phyloP scores from a whole-genome alignment of 352 stramenopile species.

The Globisporangium middletonii region DNA sequence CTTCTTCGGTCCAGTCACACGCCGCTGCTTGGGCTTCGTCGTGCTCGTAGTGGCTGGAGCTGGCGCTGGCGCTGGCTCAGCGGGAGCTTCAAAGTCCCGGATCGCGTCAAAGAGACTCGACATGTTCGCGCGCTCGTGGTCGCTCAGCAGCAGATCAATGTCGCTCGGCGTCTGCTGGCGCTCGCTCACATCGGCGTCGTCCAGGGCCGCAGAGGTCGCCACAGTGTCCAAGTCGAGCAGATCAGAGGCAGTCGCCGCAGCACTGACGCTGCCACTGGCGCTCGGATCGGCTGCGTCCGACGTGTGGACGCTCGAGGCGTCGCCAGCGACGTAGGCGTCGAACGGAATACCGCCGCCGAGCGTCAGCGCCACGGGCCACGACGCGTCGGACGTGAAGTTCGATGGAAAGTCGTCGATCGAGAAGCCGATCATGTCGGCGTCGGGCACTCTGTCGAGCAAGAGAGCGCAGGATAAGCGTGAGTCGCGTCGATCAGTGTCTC shows the following conservation, averaged over 20 bases:
- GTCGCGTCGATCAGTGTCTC: too few relatives aligned
- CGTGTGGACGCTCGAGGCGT: background rate
- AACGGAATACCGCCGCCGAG: slow-evolving; percentile 14
- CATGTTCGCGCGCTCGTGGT: slow-evolving; percentile 57
- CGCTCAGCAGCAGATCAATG: slow-evolving; percentile 52
- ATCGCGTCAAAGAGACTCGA: slow-evolving; percentile 64
- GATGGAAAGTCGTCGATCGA: slow-evolving; percentile 61
- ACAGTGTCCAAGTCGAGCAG: background rate
- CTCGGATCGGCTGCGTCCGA: background rate
- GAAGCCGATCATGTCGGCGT: slow-evolving; percentile 65
- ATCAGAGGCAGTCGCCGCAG: background rate
- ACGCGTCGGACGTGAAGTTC: slow-evolving; percentile 37
- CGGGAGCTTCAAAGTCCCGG: slow-evolving; percentile 53
- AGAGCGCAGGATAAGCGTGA: background rate
- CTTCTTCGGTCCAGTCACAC: slow-evolving; percentile 14
- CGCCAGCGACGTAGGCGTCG: slow-evolving; percentile 10
- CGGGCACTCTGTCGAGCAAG: slow-evolving; percentile 16
- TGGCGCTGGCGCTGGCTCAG: slow-evolving; percentile 1
- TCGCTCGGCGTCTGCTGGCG: slow-evolving; percentile 15
- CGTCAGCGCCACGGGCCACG: slow-evolving; percentile 24
- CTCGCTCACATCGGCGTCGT: background rate
- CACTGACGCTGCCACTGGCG: background rate
- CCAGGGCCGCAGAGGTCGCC: too few relatives aligned
- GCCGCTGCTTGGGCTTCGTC: slow-evolving; percentile 12
- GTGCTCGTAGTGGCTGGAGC: slow-evolving; percentile 2